Evolutionary conservation across 768 basidiomycete species (phyloP).

Genomic region (Trametes cubensis): DNA sequence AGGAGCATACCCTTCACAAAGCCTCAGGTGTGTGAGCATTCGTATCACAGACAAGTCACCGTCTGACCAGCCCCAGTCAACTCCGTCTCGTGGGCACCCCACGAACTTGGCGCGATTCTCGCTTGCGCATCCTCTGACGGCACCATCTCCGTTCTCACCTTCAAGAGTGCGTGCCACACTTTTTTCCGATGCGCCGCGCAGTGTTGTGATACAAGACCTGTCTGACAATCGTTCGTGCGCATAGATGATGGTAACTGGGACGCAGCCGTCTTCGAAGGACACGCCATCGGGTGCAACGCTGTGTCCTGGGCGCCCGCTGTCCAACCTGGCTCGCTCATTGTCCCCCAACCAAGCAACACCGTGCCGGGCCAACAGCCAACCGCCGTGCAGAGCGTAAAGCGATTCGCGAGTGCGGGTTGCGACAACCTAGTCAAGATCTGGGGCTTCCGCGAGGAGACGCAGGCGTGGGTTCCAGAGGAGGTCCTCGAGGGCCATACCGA

Average conservation of each 20-base stretch:
- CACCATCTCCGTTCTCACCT: slow-evolving; percentile 92
- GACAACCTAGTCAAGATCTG: slow-evolving; percentile 96
- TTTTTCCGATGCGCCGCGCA: not conserved
- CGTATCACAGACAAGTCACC: not conserved
- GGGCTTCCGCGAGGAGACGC: slow-evolving; percentile 84
- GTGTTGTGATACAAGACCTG: not conserved
- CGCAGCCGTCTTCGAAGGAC: slow-evolving; percentile 92
- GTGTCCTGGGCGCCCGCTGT: slow-evolving; percentile 97
- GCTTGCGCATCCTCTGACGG: slow-evolving; percentile 98
- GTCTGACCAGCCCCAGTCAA: slow-evolving; percentile 62
- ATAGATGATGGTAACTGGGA: slow-evolving; percentile 96
- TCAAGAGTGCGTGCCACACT: slow-evolving; percentile 73
- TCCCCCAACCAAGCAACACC: slow-evolving; percentile 57
- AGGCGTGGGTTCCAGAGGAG: slow-evolving; percentile 91
- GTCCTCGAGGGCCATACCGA: slow-evolving; percentile 90
- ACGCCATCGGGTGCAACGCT: slow-evolving; percentile 95
- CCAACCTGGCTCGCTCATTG: slow-evolving; percentile 81
- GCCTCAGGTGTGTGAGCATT: slow-evolving; percentile 77
- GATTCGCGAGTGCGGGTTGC: slow-evolving; percentile 94
- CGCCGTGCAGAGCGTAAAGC: slow-evolving; percentile 62
- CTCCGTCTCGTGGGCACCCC: slow-evolving; percentile 98
- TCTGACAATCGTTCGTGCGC: not conserved
- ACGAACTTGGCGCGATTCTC: slow-evolving; percentile 94
- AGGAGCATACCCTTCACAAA: slow-evolving; percentile 92
- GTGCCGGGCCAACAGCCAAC: slow-evolving; percentile 47